Conservation (phyloP, 169 alveolate species). For the Theileria sp. region DNA sequence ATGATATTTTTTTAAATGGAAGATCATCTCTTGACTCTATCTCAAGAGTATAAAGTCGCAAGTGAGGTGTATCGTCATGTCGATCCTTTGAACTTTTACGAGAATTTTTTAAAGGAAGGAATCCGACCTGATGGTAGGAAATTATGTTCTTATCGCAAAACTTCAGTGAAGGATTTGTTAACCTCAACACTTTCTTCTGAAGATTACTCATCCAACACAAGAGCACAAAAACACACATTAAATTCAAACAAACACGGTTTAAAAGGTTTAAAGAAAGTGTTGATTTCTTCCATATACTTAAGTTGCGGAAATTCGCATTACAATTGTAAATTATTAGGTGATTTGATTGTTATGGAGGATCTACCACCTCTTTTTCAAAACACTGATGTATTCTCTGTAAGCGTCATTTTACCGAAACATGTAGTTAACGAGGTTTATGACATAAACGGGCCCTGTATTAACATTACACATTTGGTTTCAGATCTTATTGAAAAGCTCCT, state of each 20-base stretch:
- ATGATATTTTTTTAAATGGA: constrained; percentile 10
- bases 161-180: constrained; percentile 31
- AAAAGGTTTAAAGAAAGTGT: not conserved
- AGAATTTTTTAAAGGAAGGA: constrained; percentile 21
- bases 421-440: constrained; percentile 51
- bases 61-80: constrained; percentile 60
- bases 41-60: constrained; percentile 26
- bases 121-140: constrained; percentile 65
- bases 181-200: not conserved
- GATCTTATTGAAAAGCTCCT: constrained; percentile 31
- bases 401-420: constrained; percentile 44
- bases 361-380: not conserved
- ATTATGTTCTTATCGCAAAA: constrained; percentile 41
- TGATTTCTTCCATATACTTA: constrained; percentile 31
- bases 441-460: constrained; percentile 52
- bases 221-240: not conserved
- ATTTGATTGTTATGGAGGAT: not conserved
- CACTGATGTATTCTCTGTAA: constrained; percentile 21
- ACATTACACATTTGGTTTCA: constrained; percentile 39
- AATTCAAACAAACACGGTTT: not conserved
- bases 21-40: constrained; percentile 7
- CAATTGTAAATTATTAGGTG: constrained; percentile 41
- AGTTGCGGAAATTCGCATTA: constrained; percentile 49
- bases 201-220: not conserved
- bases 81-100: constrained; percentile 43